phyloP scores from a whole-genome alignment of 495 filamentous ascomycete species.

The Amphirosellinia nigrospora region DNA sequence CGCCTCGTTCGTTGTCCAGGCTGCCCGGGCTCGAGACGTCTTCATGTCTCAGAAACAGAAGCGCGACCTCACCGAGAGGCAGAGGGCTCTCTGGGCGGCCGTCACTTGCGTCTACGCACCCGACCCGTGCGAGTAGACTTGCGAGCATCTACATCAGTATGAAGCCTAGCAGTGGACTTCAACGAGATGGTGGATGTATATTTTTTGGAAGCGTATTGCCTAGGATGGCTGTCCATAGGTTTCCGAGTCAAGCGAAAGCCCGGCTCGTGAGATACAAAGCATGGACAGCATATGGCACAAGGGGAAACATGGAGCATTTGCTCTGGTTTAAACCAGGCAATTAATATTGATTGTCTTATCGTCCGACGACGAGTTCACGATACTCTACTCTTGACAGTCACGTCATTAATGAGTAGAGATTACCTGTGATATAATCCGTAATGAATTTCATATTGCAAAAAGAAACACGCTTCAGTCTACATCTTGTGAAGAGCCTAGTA shows the following conservation, averaged over 20 bases:
- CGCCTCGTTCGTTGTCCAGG: neutral
- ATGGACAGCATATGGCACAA: neutral
- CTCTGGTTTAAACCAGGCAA: neutral
- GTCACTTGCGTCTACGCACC: neutral
- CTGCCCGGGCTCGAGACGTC: constrained; percentile 1
- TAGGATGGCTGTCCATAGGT: neutral
- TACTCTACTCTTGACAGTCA: neutral
- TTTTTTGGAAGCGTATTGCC: neutral
- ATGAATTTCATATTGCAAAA: neutral
- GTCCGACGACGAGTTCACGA: neutral
- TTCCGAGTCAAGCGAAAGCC: neutral
- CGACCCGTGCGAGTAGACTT: constrained; percentile 18
- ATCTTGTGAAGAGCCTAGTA: neutral
- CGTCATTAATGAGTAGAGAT: neutral
- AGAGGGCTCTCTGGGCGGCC: constrained; percentile 17
- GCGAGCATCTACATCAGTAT: neutral
- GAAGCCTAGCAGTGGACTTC: neutral
- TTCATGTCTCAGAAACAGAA: constrained; percentile 13
- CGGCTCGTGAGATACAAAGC: neutral
- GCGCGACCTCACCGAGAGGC: neutral
- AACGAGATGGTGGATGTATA: neutral
- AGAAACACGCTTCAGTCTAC: neutral
- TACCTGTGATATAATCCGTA: neutral
- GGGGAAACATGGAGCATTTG: neutral
- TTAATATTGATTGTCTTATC: neutral